Conservation (phyloP, 257 asterid species). For the Fraxinus quadrangulata region DNA sequence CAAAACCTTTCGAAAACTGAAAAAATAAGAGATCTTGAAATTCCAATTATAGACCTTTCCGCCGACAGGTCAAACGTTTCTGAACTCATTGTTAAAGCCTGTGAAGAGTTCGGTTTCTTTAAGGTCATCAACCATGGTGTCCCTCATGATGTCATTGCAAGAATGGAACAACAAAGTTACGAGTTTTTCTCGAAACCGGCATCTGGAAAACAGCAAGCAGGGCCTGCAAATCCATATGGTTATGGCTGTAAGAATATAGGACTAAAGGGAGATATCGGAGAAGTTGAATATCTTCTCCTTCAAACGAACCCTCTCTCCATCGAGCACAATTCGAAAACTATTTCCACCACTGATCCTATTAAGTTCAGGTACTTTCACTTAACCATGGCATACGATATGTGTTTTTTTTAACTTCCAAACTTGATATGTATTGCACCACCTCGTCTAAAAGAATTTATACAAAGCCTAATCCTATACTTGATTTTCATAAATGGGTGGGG, state of each 20-base stretch:
- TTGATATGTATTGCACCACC: neutral
- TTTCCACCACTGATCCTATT: slow-evolving; percentile 29
- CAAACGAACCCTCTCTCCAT: slow-evolving; percentile 44
- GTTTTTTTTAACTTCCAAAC: no score
- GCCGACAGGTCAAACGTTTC: slow-evolving; percentile 41
- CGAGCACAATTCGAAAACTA: slow-evolving; percentile 25
- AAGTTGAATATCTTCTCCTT: slow-evolving; percentile 71
- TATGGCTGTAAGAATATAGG: slow-evolving; percentile 78
- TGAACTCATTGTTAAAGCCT: slow-evolving; percentile 56
- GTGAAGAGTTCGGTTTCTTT: slow-evolving; percentile 72
- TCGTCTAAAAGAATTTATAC: neutral
- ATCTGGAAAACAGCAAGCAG: slow-evolving; percentile 55
- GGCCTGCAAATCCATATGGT: slow-evolving; percentile 64
- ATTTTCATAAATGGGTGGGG: no score
- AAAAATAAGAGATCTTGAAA: slow-evolving; percentile 46
- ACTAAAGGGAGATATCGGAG: slow-evolving; percentile 70
- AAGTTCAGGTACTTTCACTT: slow-evolving; percentile 51
- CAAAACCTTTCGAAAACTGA: slow-evolving; percentile 34
- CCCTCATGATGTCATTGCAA: slow-evolving; percentile 44
- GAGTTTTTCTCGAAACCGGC: slow-evolving; percentile 56
- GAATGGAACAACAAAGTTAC: slow-evolving; percentile 58
- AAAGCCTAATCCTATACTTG: no score
- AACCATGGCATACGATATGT: no score
- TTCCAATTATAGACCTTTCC: slow-evolving; percentile 64
- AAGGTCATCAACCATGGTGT: slow-evolving; percentile 78